Evolutionary conservation across 305 asterid species (phyloP).

Genomic region (Plantago rigida): DNA sequence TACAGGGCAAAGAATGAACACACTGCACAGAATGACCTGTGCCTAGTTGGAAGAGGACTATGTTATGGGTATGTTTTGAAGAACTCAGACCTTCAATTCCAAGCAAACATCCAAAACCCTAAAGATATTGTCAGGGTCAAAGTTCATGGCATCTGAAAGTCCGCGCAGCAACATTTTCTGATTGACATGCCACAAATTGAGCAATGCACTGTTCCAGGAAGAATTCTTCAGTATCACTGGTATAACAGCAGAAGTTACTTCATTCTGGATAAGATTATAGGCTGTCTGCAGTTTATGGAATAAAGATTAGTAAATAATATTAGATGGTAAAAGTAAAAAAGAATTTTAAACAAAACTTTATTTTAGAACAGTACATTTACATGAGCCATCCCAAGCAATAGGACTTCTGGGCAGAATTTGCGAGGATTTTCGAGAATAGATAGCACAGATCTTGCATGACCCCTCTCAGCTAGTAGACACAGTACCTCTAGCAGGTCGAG

Average conservation of each 20-base stretch:
- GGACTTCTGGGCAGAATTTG: slow-evolving; percentile 64
- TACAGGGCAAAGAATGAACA: not conserved
- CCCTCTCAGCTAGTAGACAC: slow-evolving; percentile 83
- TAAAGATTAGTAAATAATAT: slow-evolving; percentile 22
- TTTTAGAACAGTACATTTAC: slow-evolving; percentile 47
- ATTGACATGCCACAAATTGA: slow-evolving; percentile 65
- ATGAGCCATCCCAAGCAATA: slow-evolving; percentile 89
- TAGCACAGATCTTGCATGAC: slow-evolving; percentile 79
- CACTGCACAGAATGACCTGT: not conserved
- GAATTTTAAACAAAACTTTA: slow-evolving; percentile 9
- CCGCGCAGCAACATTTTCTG: slow-evolving; percentile 68
- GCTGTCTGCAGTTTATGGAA: slow-evolving; percentile 60
- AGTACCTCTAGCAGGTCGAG: slow-evolving; percentile 71
- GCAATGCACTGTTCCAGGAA: slow-evolving; percentile 39
- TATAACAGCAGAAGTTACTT: slow-evolving; percentile 62
- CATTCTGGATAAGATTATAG: slow-evolving; percentile 76
- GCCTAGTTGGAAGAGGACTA: slow-evolving; percentile 9
- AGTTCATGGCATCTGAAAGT: slow-evolving; percentile 53
- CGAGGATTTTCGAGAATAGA: slow-evolving; percentile 72
- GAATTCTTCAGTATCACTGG: slow-evolving; percentile 48
- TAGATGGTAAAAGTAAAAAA: slow-evolving; percentile 10
- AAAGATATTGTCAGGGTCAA: slow-evolving; percentile 49
- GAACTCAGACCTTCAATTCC: slow-evolving; percentile 66
- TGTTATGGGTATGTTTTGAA: slow-evolving; percentile 11
- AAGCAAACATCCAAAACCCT: slow-evolving; percentile 72